Conservation (phyloP, 73 alveolate species). For the Uronychia binucleata region DNA sequence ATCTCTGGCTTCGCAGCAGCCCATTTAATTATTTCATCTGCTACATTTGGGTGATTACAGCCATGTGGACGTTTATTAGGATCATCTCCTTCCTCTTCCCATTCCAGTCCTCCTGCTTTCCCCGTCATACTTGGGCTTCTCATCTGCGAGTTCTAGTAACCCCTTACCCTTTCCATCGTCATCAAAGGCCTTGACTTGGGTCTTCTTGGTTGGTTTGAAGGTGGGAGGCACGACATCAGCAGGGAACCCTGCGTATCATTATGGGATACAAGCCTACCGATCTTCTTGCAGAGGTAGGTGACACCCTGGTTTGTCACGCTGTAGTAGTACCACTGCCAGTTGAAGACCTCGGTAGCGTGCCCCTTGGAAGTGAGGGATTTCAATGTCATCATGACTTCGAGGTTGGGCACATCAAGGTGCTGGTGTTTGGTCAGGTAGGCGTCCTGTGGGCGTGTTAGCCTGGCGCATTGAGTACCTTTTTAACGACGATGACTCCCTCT, state of each 20-base stretch:
- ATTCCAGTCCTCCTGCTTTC: neutral
- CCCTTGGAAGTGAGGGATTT: constrained; percentile 86
- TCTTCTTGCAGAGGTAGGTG: constrained; percentile 79
- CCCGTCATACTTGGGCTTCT: neutral
- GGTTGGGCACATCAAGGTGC: constrained; percentile 79
- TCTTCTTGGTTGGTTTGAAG: constrained; percentile 59
- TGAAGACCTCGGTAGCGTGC: constrained; percentile 73
- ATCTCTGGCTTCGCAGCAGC: neutral
- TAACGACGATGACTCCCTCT: constrained; percentile 92
- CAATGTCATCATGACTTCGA: constrained; percentile 83
- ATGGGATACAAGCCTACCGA: constrained; percentile 27
- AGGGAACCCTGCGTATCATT: constrained; percentile 78
- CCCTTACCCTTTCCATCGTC: neutral
- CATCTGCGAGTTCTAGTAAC: neutral
- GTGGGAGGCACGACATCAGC: constrained; percentile 84
- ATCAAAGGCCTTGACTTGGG: neutral
- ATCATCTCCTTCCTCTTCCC: neutral
- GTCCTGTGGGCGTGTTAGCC: constrained; percentile 81
- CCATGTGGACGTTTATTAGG: neutral
- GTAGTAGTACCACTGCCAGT: constrained; percentile 95
- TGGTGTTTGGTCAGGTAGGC: constrained; percentile 84
- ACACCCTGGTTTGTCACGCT: constrained; percentile 86
- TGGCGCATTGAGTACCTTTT: constrained; percentile 83
- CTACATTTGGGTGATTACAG: neutral
- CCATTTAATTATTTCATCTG: neutral